Base-by-base conservation (phyloP, 768 basidiomycete genomes). In the Mycena albidolilacea region DNA sequence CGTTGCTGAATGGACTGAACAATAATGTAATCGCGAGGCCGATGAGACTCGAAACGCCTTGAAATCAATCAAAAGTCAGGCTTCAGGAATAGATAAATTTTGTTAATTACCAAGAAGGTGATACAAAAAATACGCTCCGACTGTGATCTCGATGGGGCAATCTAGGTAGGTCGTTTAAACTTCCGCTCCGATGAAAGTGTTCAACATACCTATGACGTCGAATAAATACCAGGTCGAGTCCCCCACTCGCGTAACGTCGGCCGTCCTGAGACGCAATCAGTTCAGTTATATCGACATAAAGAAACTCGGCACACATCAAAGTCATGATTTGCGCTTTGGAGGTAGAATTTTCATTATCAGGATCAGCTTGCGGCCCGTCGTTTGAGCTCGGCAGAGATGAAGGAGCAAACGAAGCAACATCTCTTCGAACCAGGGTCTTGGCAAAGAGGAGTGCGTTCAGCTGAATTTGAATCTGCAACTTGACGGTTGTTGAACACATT, bases 21-120 rank as follows among this genome's bases (percentile, higher is more conserved):
- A 82, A 90, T 90, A 90, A 90, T 6, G 93, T 91, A 4, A 94
- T 91, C 2, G 90, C 91, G 10, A 97, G 88, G 23, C 95, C 96
- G 71, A 91, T 85, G 81, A 95, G 91, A 77, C 89, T 92, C 43
- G 94, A 95, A 41, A 91, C 30, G 55, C 30, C 55, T 57, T 55
- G 21, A 0, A 11, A 14, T 8, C 5, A 14, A 23, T 55, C 15
- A 37, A 21, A 17, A 57, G 30, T 57, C 30, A 57, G 14, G 55
- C 35, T 52, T 57, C 37, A 35, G 30, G 7, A 37, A 57, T 17
- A 17, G 5, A 37, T 30, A 15, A 19, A 37, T 50, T n/a, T n/a
- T 7, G 30, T 35, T 4, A 37, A 37, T 57, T 37, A 57, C 52
- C 52, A 17, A 54, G 52, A 23, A 54, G 52, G 23, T 54, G n/a